These are phyloP conservation scores for Chenopodium berlandieri DNA, from an alignment of 148 eudicot species.

Conservation along the genomic window DNA sequence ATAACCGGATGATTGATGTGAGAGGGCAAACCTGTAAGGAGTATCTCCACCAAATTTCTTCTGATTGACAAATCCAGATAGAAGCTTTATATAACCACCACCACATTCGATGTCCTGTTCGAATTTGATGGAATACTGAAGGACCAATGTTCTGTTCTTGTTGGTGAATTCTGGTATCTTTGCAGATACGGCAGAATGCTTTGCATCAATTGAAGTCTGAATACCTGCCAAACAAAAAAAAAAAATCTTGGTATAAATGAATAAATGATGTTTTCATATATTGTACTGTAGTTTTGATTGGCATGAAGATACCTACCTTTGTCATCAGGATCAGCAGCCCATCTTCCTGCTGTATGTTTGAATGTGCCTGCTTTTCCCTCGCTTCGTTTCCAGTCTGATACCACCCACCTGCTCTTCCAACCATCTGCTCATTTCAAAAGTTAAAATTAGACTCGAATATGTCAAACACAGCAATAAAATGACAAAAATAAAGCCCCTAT, in stretches of 20 bases:
- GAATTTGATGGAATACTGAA: conserved; percentile 67
- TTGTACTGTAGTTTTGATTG: not conserved
- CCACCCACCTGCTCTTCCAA: conserved; percentile 76
- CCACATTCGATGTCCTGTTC: conserved; percentile 92
- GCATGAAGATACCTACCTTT: conserved; percentile 40
- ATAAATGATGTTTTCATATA: no score
- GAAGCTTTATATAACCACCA: conserved; percentile 78
- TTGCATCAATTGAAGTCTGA: conserved; percentile 74
- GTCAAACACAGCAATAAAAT: no score
- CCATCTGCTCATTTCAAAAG: conserved; percentile 41
- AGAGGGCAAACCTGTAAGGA: conserved; percentile 65
- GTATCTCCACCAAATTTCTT: conserved; percentile 92
- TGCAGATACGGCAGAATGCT: conserved; percentile 77
- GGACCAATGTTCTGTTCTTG: conserved; percentile 72
- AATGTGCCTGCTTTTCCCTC: conserved; percentile 79
- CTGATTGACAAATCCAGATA: conserved; percentile 76
- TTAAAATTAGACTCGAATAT: not conserved
- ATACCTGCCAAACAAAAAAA: conserved; percentile 45
- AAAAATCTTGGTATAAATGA: not conserved
- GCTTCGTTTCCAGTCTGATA: conserved; percentile 73
- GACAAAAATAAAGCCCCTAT: not conserved
- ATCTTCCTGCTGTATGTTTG: conserved; percentile 74
- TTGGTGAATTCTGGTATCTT: conserved; percentile 73
- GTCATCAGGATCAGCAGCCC: conserved; percentile 78
- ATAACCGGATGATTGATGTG: not conserved